Evolutionary conservation across 371 early-diverging fungal genomes (phyloP), one percentile per base, ranked within the genome.

Genomic region (Saksenaea oblongispora): DNA sequence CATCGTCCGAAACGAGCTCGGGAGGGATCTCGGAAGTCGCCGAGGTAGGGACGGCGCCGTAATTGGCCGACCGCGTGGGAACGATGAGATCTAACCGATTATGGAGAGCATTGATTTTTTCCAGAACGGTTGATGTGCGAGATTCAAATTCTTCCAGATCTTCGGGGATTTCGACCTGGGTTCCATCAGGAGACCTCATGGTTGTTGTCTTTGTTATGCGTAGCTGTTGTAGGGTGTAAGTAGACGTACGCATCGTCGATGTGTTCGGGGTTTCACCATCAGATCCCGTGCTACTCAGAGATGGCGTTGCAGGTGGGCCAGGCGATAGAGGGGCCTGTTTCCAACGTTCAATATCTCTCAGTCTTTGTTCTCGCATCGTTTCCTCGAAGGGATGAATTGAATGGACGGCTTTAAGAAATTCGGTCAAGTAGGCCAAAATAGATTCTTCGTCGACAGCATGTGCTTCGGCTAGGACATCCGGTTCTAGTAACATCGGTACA

Each of bases 171-270:
- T 31, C 61, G 13, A 18, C 51, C 24, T 70, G 70, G 24, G 68
- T 60, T 5, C 67, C 64, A 18, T 67, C 67, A 13, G 58, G 58
- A 35, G 72, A 68, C 13, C 58, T 66, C 5, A 54, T 51, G 0
- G 59, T 53, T 1, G 76, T 74, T 2, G 76, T 74, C 47, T 73
- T 75, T 36, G 79, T 79, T n/a, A 75, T 54, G 9, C 62, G 67
- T 14, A 74, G 35, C 41, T 79, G 76, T 42, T 78, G 78, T 17
- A 70, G 42, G 10, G 74, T 67, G 56, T 67, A 73, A 0, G 79
- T 79, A 4, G 76, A 70, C 0, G 75, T 79, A 5, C 61, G 41
- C 14, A 65, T 39, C 13, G 54, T 65, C 24, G 41, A 56, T 22
- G 56, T 17, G 15, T 26, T 51, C n/a, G 17, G n/a, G 22, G 54